These are phyloP conservation scores for Arabidopsis lyrata DNA, from an alignment of 441 rosid species.

Conservation along the genomic window DNA sequence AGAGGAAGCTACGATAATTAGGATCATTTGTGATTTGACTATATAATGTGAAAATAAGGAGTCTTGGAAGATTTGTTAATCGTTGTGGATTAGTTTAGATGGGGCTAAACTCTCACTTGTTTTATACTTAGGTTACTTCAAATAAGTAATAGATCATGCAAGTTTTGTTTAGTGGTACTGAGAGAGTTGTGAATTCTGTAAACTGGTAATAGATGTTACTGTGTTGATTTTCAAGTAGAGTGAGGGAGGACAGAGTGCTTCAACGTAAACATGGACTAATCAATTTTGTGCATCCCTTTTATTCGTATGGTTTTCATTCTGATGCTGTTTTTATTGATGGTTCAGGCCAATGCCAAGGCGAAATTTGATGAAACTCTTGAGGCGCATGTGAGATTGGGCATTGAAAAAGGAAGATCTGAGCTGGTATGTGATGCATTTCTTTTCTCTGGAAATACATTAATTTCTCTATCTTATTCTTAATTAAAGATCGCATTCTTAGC, in stretches of 20 bases:
- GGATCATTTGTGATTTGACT: background rate
- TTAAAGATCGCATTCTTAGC: background rate
- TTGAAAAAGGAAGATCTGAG: conserved; percentile 78
- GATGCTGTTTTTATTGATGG: conserved; percentile 41
- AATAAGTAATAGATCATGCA: background rate
- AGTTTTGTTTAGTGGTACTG: conserved; percentile 19
- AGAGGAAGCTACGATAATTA: background rate
- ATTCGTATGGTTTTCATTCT: background rate
- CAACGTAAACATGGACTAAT: background rate
- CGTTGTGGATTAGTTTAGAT: background rate
- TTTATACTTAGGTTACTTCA: background rate
- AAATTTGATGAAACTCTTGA: conserved; percentile 91
- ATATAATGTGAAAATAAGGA: background rate
- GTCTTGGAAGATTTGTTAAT: conserved; percentile 1
- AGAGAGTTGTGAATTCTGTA: conserved; percentile 14
- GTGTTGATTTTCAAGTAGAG: background rate
- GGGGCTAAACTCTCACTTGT: background rate
- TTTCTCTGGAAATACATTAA: background rate
- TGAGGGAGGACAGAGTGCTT: conserved; percentile 2
- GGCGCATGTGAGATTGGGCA: conserved; percentile 88
- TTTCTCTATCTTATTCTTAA: conserved; percentile 13
- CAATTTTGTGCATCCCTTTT: conserved; percentile 11
- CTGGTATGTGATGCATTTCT: conserved; percentile 55
- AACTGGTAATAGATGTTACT: background rate
- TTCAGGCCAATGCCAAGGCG: conserved; percentile 75